Conservation (phyloP, 805 yeast species). For the Vanderwaltozyma verrucispora region DNA sequence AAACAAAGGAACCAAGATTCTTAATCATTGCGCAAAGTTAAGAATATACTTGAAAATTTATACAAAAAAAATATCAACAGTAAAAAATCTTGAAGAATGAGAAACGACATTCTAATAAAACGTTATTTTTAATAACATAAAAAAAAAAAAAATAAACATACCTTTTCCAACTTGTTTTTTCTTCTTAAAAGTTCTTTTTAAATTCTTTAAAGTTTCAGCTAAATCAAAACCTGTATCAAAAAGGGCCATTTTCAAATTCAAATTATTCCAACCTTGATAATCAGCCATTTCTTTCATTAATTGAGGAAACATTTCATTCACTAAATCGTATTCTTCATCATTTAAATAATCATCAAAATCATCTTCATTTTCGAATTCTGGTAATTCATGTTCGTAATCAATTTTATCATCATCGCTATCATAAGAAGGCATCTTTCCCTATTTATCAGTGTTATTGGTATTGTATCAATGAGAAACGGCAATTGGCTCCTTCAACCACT, state of each 20-base stretch:
- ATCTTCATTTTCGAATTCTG: slow-evolving; percentile 30
- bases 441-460: too few relatives aligned
- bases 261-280: slow-evolving; percentile 34
- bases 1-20: too few relatives aligned
- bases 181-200: slow-evolving; percentile 21
- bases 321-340: slow-evolving; percentile 30
- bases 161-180: slow-evolving; percentile 29
- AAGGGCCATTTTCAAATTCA: slow-evolving; percentile 41
- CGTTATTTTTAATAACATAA: slow-evolving; percentile 3
- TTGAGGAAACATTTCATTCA: slow-evolving; percentile 38
- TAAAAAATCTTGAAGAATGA: slow-evolving; percentile 4
- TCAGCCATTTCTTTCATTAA: slow-evolving; percentile 31
- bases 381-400: slow-evolving; percentile 26
- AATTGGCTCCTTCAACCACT: too few relatives aligned
- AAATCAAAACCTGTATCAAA: slow-evolving; percentile 42
- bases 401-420: slow-evolving; percentile 19
- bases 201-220: slow-evolving; percentile 36
- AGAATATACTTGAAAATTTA: too few relatives aligned
- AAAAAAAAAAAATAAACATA: slow-evolving; percentile 32
- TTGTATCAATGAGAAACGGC: too few relatives aligned
- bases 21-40: too few relatives aligned
- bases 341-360: slow-evolving; percentile 29
- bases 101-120: slow-evolving; percentile 4
- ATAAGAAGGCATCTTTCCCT: slow-evolving; percentile 11
- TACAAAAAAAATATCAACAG: too few relatives aligned